Conservation (phyloP, 2,329 filamentous ascomycete genomes). For the Cordyceps tenuipes region DNA sequence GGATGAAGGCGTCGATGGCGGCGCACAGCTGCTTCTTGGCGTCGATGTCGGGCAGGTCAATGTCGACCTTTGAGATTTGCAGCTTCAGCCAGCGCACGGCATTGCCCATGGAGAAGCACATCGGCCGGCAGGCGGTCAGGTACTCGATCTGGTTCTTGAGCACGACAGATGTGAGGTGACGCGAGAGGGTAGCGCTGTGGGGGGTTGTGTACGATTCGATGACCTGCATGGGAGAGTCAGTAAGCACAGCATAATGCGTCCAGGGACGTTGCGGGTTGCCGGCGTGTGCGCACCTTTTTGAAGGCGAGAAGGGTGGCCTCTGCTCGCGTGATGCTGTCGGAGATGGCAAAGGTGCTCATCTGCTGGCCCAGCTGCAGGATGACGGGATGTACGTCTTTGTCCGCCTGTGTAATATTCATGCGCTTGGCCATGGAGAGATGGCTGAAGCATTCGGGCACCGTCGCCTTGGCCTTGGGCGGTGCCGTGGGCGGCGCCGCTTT, state of each 20-base stretch:
- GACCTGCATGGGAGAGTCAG: constrained; percentile 44
- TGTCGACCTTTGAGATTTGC: constrained; percentile 82
- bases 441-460: constrained; percentile 66
- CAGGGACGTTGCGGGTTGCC: background rate
- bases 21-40: constrained; percentile 73
- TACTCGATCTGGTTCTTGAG: constrained; percentile 95
- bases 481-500: constrained; percentile 31
- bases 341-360: constrained; percentile 80
- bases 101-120: constrained; percentile 96
- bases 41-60: constrained; percentile 70
- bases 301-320: constrained; percentile 84
- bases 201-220: constrained; percentile 91
- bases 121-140: constrained; percentile 84
- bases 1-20: constrained; percentile 81
- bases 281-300: constrained; percentile 54
- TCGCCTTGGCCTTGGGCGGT: constrained; percentile 44
- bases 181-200: constrained; percentile 70
- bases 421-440: constrained; percentile 65
- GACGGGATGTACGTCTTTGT: constrained; percentile 77
- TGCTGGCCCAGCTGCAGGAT: constrained; percentile 81
- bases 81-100: constrained; percentile 92
- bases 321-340: constrained; percentile 80
- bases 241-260: background rate
- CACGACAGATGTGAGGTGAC: constrained; percentile 84
- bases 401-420: constrained; percentile 46